Percentiles rank a stretch among this genome's conserved stretches.
phyloP scores from a whole-genome alignment of 1,284 basidiomycete genomes.

The Tremellales sp. region DNA sequence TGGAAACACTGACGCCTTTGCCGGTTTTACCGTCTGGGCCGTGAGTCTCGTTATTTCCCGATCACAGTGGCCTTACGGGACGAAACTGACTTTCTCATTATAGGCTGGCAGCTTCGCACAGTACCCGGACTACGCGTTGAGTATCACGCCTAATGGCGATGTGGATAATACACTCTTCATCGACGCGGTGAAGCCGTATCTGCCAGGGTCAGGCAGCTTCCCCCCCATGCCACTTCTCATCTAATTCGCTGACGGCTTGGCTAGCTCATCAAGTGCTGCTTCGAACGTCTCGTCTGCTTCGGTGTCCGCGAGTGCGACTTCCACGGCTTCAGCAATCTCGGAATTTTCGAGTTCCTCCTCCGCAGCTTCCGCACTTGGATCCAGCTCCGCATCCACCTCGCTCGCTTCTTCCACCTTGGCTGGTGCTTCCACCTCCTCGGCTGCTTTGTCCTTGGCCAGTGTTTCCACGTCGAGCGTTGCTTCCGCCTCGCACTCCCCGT shows the following conservation, averaged over 20 bases:
- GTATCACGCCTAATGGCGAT: constrained; percentile 26
- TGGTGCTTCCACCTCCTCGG: background rate
- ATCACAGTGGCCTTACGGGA: too few species aligned
- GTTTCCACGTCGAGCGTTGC: too few species aligned
- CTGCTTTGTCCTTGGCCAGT: background rate
- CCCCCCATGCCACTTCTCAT: too few species aligned
- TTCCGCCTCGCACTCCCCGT: constrained; percentile 4
- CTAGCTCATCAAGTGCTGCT: background rate
- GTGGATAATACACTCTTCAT: constrained; percentile 30
- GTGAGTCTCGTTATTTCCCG: constrained; percentile 7
- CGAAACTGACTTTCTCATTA: background rate
- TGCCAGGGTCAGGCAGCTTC: constrained; percentile 20
- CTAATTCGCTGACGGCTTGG: too few species aligned
- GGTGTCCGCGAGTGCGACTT: too few species aligned
- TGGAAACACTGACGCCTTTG: constrained; percentile 51
- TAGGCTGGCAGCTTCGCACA: constrained; percentile 37
- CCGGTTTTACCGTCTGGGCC: constrained; percentile 57
- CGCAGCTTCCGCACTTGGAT: background rate
- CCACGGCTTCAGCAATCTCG: background rate
- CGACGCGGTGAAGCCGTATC: constrained; percentile 32
- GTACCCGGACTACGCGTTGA: constrained; percentile 29
- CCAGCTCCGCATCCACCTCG: constrained; percentile 4
- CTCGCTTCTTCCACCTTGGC: background rate
- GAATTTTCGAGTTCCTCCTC: background rate
- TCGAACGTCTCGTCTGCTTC: too few species aligned